phyloP scores from a whole-genome alignment of 495 filamentous ascomycete genomes.

The Cercophora newfieldiana region DNA sequence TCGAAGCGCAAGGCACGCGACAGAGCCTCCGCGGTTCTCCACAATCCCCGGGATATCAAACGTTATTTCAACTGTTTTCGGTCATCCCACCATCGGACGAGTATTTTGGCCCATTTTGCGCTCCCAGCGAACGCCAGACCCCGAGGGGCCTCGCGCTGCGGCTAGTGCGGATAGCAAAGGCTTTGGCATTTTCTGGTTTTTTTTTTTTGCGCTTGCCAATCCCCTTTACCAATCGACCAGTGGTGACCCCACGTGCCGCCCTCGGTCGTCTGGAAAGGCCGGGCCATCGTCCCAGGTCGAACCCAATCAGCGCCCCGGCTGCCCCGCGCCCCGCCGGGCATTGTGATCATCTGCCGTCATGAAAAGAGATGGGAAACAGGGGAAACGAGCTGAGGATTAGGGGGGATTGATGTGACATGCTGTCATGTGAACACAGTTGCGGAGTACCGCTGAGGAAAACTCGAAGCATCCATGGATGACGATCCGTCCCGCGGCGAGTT shows the following conservation, averaged over 20 bases:
- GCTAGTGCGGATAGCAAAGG: conserved; percentile 29
- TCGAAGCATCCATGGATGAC: conserved; percentile 11
- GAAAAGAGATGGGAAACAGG: too few species aligned
- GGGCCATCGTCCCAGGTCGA: background rate
- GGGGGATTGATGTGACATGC: background rate
- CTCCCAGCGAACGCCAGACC: background rate
- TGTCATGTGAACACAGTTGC: conserved; percentile 27
- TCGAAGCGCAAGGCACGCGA: conserved; percentile 12
- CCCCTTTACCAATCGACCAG: conserved; percentile 11
- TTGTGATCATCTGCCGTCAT: conserved; percentile 18
- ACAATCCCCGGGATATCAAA: conserved; percentile 25
- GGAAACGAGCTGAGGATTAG: conserved; percentile 9
- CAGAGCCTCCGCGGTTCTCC: conserved; percentile 30
- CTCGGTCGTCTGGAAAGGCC: conserved; percentile 17
- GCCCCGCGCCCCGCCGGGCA: conserved; percentile 19
- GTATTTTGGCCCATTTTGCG: conserved; percentile 10
- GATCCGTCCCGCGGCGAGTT: conserved; percentile 18
- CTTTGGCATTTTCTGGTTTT: conserved; percentile 6
- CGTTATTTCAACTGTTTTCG: conserved; percentile 11
- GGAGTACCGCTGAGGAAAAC: conserved; percentile 20
- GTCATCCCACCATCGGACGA: conserved; percentile 21
- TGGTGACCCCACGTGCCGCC: conserved; percentile 27
- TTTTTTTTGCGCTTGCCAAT: conserved; percentile 3
- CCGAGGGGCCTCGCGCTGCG: background rate
- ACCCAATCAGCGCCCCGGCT: conserved; percentile 22